Evolutionary conservation across 306 rosid genomes (phyloP).

Genomic region (Senna tora): DNA sequence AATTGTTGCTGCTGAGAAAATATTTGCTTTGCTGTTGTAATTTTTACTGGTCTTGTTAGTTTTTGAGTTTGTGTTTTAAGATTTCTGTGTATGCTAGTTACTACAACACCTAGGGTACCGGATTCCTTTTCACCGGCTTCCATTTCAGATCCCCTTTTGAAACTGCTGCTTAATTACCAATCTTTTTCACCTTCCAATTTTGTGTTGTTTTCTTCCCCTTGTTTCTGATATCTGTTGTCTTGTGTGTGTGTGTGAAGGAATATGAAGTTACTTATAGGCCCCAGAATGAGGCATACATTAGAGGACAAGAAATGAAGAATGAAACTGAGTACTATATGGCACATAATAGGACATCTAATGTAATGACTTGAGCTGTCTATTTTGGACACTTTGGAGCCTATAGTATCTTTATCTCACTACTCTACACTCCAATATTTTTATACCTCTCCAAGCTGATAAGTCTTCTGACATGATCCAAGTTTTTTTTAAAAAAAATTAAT

Average conservation of each 20-base stretch:
- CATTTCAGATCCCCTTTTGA: constrained; percentile 50
- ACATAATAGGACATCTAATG: not conserved
- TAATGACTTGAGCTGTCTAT: constrained; percentile 15
- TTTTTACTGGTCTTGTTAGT: constrained; percentile 39
- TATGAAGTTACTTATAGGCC: not conserved
- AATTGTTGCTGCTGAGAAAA: constrained; percentile 35
- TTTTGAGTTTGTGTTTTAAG: constrained; percentile 47
- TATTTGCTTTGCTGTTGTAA: constrained; percentile 33
- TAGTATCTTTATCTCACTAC: too few species aligned
- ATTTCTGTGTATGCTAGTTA: constrained; percentile 52
- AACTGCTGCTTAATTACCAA: constrained; percentile 46
- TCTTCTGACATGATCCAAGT: too few species aligned
- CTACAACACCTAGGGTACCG: constrained; percentile 57
- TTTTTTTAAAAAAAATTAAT: too few species aligned
- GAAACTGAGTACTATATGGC: not conserved
- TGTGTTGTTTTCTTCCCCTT: constrained; percentile 37
- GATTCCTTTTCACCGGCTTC: constrained; percentile 98
- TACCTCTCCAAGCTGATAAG: too few species aligned
- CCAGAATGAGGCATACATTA: constrained; percentile 27
- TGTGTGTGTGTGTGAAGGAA: constrained; percentile 18
- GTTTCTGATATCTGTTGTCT: constrained; percentile 24
- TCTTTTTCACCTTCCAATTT: constrained; percentile 42
- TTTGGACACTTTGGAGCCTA: not conserved
- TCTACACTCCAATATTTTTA: too few species aligned
- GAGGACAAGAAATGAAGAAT: constrained; percentile 6